Percentiles rank a stretch among this genome's conserved stretches.
Conservation (phyloP, 2,329 filamentous ascomycete species). For the Phyllosticta citribraziliensis region DNA sequence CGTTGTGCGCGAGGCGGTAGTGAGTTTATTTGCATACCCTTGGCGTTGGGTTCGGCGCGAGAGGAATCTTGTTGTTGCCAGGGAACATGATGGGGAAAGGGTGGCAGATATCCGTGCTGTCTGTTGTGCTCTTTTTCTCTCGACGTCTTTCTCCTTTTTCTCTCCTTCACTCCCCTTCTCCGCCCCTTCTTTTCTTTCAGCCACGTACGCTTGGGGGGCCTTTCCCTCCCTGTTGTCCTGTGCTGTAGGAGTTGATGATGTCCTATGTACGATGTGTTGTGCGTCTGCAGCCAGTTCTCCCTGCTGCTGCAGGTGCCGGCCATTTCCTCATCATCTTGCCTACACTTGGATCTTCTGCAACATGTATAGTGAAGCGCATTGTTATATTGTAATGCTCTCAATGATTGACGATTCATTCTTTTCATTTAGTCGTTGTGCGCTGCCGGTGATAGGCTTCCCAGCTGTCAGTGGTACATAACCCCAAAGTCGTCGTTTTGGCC, state of each 20-base stretch:
- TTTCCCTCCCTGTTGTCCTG: not conserved
- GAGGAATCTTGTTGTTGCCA: constrained; percentile 5
- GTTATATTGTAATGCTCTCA: not conserved
- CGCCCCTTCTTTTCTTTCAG: not conserved
- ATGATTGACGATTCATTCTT: not conserved
- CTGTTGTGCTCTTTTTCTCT: constrained; percentile 2
- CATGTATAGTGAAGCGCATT: not conserved
- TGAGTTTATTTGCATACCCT: constrained; percentile 8
- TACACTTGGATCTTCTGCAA: not conserved
- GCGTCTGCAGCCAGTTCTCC: not conserved
- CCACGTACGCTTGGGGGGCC: not conserved
- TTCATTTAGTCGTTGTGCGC: not conserved
- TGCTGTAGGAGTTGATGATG: not conserved
- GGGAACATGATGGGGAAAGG: not conserved
- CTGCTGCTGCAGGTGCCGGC: not conserved
- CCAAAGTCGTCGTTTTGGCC: too few relatives aligned
- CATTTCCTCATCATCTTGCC: not conserved
- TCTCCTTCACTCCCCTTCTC: not conserved
- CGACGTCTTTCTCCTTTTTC: not conserved
- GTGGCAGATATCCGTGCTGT: constrained; percentile 6
- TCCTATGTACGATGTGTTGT: not conserved
- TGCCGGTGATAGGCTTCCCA: too few relatives aligned
- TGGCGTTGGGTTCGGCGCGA: constrained; percentile 10
- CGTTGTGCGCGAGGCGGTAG: not conserved
- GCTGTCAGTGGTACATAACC: too few relatives aligned